These are phyloP conservation scores for Thalassiosira hispida DNA, from an alignment of 352 stramenopile species.

Conservation along the genomic window DNA sequence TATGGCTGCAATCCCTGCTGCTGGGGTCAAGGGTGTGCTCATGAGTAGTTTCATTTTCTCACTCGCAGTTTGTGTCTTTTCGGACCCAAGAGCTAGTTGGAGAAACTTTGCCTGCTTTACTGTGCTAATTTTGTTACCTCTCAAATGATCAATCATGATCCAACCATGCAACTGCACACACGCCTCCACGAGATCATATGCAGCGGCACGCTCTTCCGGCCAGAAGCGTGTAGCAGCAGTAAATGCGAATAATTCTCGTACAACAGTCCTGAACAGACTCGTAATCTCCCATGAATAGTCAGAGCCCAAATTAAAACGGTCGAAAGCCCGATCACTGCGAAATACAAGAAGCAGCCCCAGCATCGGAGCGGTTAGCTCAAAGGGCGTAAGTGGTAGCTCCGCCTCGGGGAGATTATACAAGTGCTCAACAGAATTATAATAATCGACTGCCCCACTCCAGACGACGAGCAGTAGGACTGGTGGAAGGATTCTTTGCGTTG, in stretches of 20 bases:
- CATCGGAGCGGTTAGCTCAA: slow-evolving; percentile 8
- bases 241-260: too few relatives aligned
- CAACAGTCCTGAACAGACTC: too few relatives aligned
- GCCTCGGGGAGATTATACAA: too few relatives aligned
- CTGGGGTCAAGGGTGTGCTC: too few relatives aligned
- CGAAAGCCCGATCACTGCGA: slow-evolving; percentile 23
- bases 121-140: slow-evolving; percentile 1
- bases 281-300: too few relatives aligned
- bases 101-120: neutral
- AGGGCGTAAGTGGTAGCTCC: slow-evolving; percentile 17
- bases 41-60: too few relatives aligned
- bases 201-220: slow-evolving; percentile 7
- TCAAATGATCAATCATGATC: slow-evolving; percentile 6
- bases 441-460: too few relatives aligned
- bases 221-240: slow-evolving; percentile 3
- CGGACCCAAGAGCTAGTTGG: too few relatives aligned
- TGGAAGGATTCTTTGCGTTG: too few relatives aligned
- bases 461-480: too few relatives aligned
- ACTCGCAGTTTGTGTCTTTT: too few relatives aligned
- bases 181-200: slow-evolving; percentile 18
- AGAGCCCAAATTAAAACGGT: slow-evolving; percentile 2
- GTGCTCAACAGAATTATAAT: too few relatives aligned
- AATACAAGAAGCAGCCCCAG: slow-evolving; percentile 28
- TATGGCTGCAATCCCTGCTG: slow-evolving; percentile 4
- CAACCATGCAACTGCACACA: slow-evolving; percentile 11